Evolutionary conservation across 306 rosid species (phyloP), one percentile per base, ranked within the genome.

Genomic region (Inga leiocalycina): DNA sequence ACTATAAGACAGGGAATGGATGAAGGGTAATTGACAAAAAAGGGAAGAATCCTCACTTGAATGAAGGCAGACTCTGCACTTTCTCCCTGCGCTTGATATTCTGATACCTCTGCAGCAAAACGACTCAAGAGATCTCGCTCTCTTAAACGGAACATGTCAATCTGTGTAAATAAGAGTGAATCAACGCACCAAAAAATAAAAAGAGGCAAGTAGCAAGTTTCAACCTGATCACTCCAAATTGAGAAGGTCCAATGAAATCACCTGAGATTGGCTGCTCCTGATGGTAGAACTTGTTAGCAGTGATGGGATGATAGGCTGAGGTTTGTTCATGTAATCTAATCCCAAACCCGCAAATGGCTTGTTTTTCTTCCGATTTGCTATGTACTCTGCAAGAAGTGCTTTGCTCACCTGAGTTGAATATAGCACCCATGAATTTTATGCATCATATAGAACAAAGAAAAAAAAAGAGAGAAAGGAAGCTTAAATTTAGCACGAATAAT

Each of bases 241-340:
- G 34, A 34, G 75, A 75, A 69, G 68, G 54, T 61, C 20, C 62
- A 84, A 68, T 56, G 71, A 76, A n/a, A 56, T 80, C 81, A 93
- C 98, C 94, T 95, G 98, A 87, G 91, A 95, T 85, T 90, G 86
- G 84, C 88, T 84, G 84, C 90, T 87, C 81, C 88, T 81, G 71
- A 93, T 81, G 48, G 71, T 84, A 83, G 94, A 86, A 83, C 90
- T 86, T 15, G 92, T 87, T 75, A 93, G 86, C 74, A 82, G 90
- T 79, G 97, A 89, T 81, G 94, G 93, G 85, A 92, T 86, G 78
- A 80, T 81, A 66, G 97, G 97, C 62, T 74, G 81, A 71, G 94
- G 87, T 69, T 82, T 77, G 87, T 95, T 93, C 98, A 95, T 95
- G 89, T 95, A 94, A 76, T 92, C 99, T 78, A 95, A 90, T 62